These are phyloP conservation scores for Annulohypoxylon nitens DNA, from an alignment of 495 filamentous ascomycete species.

Conservation along the genomic window DNA sequence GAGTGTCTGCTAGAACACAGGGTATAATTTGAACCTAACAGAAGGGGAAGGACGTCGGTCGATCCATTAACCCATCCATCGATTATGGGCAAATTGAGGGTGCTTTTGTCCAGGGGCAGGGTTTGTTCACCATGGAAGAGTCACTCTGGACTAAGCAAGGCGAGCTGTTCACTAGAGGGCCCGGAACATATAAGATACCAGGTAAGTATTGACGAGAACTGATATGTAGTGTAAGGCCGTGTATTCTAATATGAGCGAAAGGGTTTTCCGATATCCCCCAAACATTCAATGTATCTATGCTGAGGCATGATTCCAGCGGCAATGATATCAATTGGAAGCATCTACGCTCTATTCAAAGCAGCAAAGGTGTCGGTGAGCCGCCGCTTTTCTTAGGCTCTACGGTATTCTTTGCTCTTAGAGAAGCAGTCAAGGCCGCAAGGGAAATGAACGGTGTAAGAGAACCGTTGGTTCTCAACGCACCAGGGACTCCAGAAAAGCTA, in stretches of 20 bases:
- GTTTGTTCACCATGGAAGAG: conserved; percentile 89
- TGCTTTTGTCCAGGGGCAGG: conserved; percentile 87
- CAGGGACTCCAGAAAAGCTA: conserved; percentile 81
- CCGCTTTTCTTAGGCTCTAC: conserved; percentile 84
- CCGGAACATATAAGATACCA: conserved; percentile 86
- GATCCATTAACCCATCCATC: conserved; percentile 86
- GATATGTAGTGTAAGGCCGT: not conserved
- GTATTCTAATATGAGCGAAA: conserved; percentile 11
- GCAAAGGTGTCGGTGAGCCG: conserved; percentile 80
- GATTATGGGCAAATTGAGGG: conserved; percentile 93
- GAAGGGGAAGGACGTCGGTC: conserved; percentile 70
- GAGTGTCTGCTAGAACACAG: not conserved
- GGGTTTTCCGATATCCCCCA: conserved; percentile 86
- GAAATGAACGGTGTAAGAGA: conserved; percentile 67
- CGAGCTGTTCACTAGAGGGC: conserved; percentile 80
- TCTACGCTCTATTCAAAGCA: conserved; percentile 84
- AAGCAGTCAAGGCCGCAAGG: conserved; percentile 76
- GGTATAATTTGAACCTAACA: conserved; percentile 2
- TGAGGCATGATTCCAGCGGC: conserved; percentile 54
- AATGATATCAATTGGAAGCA: conserved; percentile 89
- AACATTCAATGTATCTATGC: conserved; percentile 82
- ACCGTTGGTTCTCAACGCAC: conserved; percentile 67
- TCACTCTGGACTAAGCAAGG: conserved; percentile 82
- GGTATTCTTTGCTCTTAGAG: conserved; percentile 85
- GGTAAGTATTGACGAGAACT: conserved; percentile 53